A percentile compares a stretch with the other conserved stretches of the same genome.
These are phyloP conservation scores for Prunus salicina DNA, from an alignment of 306 rosid genomes.

Conservation along the genomic window DNA sequence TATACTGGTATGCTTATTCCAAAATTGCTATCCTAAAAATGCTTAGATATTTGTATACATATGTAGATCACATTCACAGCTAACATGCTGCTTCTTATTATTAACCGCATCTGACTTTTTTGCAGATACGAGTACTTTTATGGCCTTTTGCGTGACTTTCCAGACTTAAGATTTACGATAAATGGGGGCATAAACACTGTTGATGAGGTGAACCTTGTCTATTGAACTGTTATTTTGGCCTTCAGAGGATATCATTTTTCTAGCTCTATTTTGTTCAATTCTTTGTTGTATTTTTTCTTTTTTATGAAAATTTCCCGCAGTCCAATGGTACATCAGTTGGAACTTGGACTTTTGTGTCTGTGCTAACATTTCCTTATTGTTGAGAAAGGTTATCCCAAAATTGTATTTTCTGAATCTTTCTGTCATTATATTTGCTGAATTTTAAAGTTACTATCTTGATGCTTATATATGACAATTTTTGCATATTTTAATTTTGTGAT, in stretches of 20 bases:
- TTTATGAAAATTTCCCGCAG: neutral
- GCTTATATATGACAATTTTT: neutral
- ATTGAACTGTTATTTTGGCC: slow-evolving; percentile 2
- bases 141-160: slow-evolving; percentile 94
- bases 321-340: neutral
- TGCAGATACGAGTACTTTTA: slow-evolving; percentile 90
- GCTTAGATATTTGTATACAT: neutral
- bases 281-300: neutral
- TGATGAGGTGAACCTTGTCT: slow-evolving; percentile 71
- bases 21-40: neutral
- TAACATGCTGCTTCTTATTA: neutral
- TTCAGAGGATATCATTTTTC: neutral
- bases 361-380: neutral
- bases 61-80: neutral
- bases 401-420: neutral
- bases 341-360: neutral
- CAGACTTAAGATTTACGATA: slow-evolving; percentile 90
- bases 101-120: slow-evolving; percentile 8
- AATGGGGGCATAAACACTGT: slow-evolving; percentile 84
- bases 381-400: neutral
- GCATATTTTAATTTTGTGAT: neutral
- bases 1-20: neutral
- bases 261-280: neutral
- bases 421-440: neutral
- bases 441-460: neutral